These are phyloP conservation scores for Cladosporium phlei DNA, from an alignment of 2,329 filamentous ascomycete species.

Conservation along the genomic window DNA sequence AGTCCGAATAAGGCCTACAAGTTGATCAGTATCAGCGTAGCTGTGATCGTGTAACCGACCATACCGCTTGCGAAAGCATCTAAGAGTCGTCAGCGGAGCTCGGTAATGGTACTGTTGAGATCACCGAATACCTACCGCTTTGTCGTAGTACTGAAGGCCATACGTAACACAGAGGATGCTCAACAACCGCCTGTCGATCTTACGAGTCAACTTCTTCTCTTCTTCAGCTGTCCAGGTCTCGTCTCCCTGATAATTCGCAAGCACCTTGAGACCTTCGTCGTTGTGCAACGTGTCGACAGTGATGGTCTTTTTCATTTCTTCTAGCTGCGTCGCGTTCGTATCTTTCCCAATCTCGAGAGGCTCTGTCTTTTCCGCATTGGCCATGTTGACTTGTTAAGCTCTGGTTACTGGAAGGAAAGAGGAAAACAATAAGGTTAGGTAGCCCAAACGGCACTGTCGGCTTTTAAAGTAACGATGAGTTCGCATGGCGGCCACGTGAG, in stretches of 20 bases:
- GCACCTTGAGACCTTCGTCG: slow-evolving; percentile 18
- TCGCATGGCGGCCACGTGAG: slow-evolving; percentile 9
- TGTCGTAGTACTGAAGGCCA: slow-evolving; percentile 47
- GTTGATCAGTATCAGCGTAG: too few relatives aligned
- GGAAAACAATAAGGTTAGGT: too few relatives aligned
- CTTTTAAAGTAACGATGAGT: not conserved
- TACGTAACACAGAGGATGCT: slow-evolving; percentile 46
- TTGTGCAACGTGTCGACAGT: slow-evolving; percentile 18
- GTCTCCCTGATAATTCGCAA: slow-evolving; percentile 17
- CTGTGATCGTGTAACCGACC: slow-evolving; percentile 1
- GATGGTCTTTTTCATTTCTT: slow-evolving; percentile 15
- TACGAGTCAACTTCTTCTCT: slow-evolving; percentile 40
- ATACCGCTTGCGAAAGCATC: slow-evolving; percentile 51
- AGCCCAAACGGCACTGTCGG: not conserved
- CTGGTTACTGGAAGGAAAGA: too few relatives aligned
- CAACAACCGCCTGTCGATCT: slow-evolving; percentile 43
- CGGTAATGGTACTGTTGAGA: too few relatives aligned
- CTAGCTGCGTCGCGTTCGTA: slow-evolving; percentile 8
- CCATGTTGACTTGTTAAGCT: not conserved
- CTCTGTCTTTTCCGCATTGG: not conserved
- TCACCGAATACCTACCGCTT: too few relatives aligned
- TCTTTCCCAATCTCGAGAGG: not conserved
- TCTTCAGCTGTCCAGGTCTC: slow-evolving; percentile 39
- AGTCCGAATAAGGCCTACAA: slow-evolving; percentile 41
- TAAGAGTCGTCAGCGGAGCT: too few relatives aligned